Evolutionary conservation across 371 early-diverging fungal genomes (phyloP).

Genomic region (Quaeritorhiza haematococci): DNA sequence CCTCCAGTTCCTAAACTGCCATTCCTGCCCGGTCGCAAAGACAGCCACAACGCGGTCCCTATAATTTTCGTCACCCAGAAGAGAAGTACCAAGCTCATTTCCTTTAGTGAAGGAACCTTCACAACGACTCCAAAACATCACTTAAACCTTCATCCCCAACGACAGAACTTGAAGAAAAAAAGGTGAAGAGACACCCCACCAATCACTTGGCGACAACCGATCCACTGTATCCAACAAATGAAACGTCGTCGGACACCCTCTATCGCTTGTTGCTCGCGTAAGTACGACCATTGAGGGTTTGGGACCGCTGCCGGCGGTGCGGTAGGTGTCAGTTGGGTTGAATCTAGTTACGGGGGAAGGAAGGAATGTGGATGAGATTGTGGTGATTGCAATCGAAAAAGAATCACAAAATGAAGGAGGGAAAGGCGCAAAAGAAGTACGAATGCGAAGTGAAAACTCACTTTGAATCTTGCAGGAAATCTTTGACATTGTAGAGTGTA

Average conservation of each 20-base stretch:
- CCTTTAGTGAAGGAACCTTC: too few species aligned
- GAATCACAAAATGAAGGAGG: too few species aligned
- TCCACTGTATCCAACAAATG: slow-evolving; percentile 69
- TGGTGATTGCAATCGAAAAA: too few species aligned
- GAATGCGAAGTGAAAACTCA: too few species aligned
- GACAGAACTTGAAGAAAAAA: background rate
- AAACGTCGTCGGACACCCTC: slow-evolving; percentile 38
- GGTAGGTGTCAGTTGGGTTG: too few species aligned
- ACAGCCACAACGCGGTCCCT: slow-evolving; percentile 85
- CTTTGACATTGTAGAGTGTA: slow-evolving; percentile 78
- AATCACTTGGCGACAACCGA: slow-evolving; percentile 63
- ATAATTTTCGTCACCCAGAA: background rate
- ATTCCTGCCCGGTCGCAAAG: slow-evolving; percentile 79
- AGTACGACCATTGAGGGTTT: slow-evolving; percentile 15
- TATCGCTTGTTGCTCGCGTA: slow-evolving; percentile 8
- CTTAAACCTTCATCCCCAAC: background rate
- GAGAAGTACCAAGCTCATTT: too few species aligned
- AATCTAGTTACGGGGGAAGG: too few species aligned
- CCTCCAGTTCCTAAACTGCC: slow-evolving; percentile 92
- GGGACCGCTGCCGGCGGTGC: too few species aligned
- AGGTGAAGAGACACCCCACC: slow-evolving; percentile 33
- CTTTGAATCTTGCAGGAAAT: slow-evolving; percentile 69
- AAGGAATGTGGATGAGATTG: too few species aligned
- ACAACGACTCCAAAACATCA: too few species aligned
- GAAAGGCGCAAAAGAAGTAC: too few species aligned